A percentile compares a stretch with the other conserved stretches of the same genome.
These are phyloP conservation scores for Glycine latifolia DNA, from an alignment of 306 rosid species.

Conservation along the genomic window DNA sequence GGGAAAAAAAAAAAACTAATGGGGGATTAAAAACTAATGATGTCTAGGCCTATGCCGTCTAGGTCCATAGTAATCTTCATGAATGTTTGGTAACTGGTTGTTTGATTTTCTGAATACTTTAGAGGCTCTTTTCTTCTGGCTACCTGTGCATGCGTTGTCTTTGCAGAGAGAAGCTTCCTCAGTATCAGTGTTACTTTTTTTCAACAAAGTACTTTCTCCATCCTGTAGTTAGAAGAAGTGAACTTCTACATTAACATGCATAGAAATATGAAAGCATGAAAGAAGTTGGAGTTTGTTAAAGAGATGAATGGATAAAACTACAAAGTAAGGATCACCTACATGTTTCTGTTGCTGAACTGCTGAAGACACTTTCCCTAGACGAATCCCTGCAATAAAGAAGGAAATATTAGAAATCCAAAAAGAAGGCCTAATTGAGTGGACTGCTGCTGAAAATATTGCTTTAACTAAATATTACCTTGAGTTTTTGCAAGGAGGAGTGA, in stretches of 20 bases:
- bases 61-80: conserved; percentile 86
- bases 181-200: conserved; percentile 30
- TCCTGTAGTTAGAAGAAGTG: conserved; percentile 49
- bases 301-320: conserved; percentile 26
- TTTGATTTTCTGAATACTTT: conserved; percentile 62
- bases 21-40: conserved; percentile 49
- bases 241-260: conserved; percentile 15
- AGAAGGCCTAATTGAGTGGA: conserved; percentile 2
- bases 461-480: conserved; percentile 60
- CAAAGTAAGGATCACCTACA: conserved; percentile 49
- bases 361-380: conserved; percentile 60
- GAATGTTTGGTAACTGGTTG: conserved; percentile 65
- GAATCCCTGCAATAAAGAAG: conserved; percentile 66
- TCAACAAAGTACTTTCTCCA: conserved; percentile 45
- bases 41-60: conserved; percentile 67
- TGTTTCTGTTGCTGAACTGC: conserved; percentile 50
- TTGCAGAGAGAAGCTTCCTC: conserved; percentile 51
- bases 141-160: conserved; percentile 73
- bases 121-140: conserved; percentile 61
- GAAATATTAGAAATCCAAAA: conserved; percentile 25
- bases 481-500: conserved; percentile 57
- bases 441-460: conserved; percentile 1
- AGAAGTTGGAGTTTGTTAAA: not conserved
- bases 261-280: conserved; percentile 12
- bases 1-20: not conserved